Evolutionary conservation across 23 red algal species (phyloP).

Genomic region (Agarophyton chilense): DNA sequence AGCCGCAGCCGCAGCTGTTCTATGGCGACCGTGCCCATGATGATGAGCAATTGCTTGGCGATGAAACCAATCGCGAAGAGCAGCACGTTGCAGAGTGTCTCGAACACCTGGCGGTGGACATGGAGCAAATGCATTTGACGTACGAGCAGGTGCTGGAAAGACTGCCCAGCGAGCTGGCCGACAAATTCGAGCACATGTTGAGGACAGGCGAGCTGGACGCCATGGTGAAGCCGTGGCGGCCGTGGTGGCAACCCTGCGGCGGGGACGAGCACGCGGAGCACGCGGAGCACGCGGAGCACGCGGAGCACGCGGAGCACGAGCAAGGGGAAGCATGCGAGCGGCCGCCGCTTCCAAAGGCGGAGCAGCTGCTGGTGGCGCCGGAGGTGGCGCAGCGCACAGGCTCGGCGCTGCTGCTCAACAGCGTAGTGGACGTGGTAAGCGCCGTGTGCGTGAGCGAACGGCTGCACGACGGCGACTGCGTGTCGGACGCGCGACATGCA

Average conservation of each 20-base stretch:
- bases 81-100: neutral
- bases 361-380: neutral
- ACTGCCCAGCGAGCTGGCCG: neutral
- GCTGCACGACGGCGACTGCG: slow-evolving; percentile 47
- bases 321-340: neutral
- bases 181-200: slow-evolving; percentile 7
- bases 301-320: too few relatives aligned
- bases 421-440: slow-evolving; percentile 18
- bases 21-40: too few relatives aligned
- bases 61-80: too few relatives aligned
- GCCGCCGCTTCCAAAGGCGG: slow-evolving; percentile 12
- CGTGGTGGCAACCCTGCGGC: slow-evolving; percentile 38
- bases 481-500: neutral
- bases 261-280: neutral
- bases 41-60: neutral
- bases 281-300: neutral
- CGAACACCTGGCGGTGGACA: slow-evolving; percentile 26
- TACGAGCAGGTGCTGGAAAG: slow-evolving; percentile 31
- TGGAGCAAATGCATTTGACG: slow-evolving; percentile 9
- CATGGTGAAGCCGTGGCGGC: slow-evolving; percentile 20
- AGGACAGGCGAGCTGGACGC: neutral
- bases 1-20: too few relatives aligned
- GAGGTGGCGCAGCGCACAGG: neutral
- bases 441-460: slow-evolving; percentile 2
- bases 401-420: slow-evolving; percentile 4